These are phyloP conservation scores for Singerocomus inundabilis DNA, from an alignment of 1,284 basidiomycete species.

Conservation along the genomic window DNA sequence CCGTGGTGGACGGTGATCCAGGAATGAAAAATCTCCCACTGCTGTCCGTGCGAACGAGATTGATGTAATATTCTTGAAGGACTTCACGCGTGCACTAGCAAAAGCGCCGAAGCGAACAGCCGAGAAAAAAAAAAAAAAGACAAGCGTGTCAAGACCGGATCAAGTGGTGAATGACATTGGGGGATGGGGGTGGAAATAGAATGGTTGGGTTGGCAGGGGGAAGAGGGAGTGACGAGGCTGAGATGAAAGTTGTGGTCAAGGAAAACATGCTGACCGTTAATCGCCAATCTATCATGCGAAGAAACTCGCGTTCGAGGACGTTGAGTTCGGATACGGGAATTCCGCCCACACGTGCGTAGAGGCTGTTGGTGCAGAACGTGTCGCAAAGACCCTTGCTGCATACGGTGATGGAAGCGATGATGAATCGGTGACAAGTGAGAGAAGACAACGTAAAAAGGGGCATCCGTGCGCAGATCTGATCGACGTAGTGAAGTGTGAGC, in stretches of 20 bases:
- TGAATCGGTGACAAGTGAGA: constrained; percentile 92
- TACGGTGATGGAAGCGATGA: constrained; percentile 86
- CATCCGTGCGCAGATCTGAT: constrained; percentile 85
- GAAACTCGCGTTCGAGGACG: constrained; percentile 88
- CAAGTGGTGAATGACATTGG: constrained; percentile 18
- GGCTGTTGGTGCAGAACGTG: constrained; percentile 87
- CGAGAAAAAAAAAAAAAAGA: constrained; percentile 16
- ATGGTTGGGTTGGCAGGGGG: constrained; percentile 9
- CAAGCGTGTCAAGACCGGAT: constrained; percentile 25
- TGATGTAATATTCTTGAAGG: constrained; percentile 82
- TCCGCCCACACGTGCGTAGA: constrained; percentile 93
- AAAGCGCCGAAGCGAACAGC: constrained; percentile 13
- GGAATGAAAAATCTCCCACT: constrained; percentile 54
- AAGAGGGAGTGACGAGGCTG: constrained; percentile 6
- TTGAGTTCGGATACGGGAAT: constrained; percentile 89
- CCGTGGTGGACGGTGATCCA: constrained; percentile 31
- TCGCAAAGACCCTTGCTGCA: constrained; percentile 92
- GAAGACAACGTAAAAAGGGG: constrained; percentile 89
- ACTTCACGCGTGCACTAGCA: constrained; percentile 74
- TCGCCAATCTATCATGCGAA: constrained; percentile 87
- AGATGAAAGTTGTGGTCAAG: constrained; percentile 12
- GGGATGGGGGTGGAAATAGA: constrained; percentile 2
- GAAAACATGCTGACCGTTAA: constrained; percentile 71
- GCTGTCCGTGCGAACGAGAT: constrained; percentile 76
- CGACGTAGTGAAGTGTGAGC: constrained; percentile 90